phyloP scores from a whole-genome alignment of 2,329 filamentous ascomycete species.

The Apiospora phragmitis region DNA sequence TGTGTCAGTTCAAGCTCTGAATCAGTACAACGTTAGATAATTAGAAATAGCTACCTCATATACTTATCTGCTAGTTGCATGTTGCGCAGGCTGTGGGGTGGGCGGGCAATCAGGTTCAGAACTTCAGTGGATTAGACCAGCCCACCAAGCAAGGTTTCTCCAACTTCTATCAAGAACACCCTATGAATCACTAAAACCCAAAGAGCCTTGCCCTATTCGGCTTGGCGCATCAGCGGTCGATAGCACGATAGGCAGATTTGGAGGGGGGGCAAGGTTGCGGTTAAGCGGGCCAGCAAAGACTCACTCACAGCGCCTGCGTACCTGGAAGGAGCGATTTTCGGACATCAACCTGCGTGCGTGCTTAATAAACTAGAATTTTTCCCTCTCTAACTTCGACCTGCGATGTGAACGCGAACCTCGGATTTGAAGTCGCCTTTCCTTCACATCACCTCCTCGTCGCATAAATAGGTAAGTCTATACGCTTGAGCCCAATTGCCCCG shows the following conservation, averaged over 20 bases:
- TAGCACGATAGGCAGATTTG: neutral
- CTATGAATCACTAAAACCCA: neutral
- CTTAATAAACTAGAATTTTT: conserved; percentile 7
- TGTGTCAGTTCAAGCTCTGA: neutral
- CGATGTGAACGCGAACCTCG: conserved; percentile 1
- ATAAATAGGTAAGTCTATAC: neutral
- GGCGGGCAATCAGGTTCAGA: neutral
- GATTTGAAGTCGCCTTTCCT: conserved; percentile 1
- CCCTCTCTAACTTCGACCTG: neutral
- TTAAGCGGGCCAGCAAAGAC: neutral
- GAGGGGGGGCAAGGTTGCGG: neutral
- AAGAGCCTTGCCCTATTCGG: neutral
- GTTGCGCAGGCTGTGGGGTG: neutral
- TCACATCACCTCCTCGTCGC: neutral
- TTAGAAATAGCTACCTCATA: neutral
- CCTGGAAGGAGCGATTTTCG: conserved; percentile 5
- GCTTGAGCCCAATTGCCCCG: neutral
- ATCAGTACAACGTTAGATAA: neutral
- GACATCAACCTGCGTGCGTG: conserved; percentile 2
- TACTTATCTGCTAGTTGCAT: neutral
- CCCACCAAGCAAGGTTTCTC: conserved; percentile 5
- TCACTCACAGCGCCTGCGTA: neutral
- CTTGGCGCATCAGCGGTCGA: neutral
- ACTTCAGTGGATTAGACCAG: too few species aligned
- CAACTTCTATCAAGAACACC: neutral